Evolutionary conservation across 2,329 filamentous ascomycete species (phyloP), one percentile per base, ranked within the genome.

Genomic region (Trichoderma koningiopsis): DNA sequence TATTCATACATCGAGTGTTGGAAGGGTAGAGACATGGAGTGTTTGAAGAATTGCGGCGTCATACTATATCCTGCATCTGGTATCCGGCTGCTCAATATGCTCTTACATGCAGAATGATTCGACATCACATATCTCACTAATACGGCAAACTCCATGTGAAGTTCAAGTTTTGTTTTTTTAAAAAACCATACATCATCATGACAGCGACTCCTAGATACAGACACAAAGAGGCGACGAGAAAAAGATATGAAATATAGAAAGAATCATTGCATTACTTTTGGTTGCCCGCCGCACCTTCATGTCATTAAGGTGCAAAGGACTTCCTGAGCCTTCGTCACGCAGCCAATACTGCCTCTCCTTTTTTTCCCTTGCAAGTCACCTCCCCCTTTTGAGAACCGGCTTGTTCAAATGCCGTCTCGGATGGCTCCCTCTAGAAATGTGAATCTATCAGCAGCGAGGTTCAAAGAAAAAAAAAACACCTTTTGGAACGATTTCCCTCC

Each of bases 261-360:
- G 75, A 77, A 75, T 76, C 76, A 74, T 79, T 78, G 79, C 80
- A 80, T 81, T 81, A 81, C 80, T 81, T 81, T 81, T 81, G 76
- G 78, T 78, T 78, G 76, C 76, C 79, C 77, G 72, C 76, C 75
- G 73, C 79, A 80, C 77, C 79, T 79, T 66, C 74, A 71, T 73
- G 74, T 71, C 73, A 78, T 76, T 68, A 77, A 80, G 78, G 77
- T 77, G 79, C 76, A 78, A 77, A 77, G 76, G 77, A 76, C 76
- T 77, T 77, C 77, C 77, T 72, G 76, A 79, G 76, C 76, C 77
- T 79, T 78, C 76, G 75, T 78, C 77, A 76, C 76, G 76, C 75
- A 79, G 76, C 77, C 74, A 77, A 73, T 75, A 73, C 71, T 74
- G 77, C 74, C 75, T 35, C 74, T 75, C 71, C 72, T 72, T 72